These are phyloP conservation scores for Fusarium illudens DNA, from an alignment of 2,329 filamentous ascomycete species.

Conservation along the genomic window DNA sequence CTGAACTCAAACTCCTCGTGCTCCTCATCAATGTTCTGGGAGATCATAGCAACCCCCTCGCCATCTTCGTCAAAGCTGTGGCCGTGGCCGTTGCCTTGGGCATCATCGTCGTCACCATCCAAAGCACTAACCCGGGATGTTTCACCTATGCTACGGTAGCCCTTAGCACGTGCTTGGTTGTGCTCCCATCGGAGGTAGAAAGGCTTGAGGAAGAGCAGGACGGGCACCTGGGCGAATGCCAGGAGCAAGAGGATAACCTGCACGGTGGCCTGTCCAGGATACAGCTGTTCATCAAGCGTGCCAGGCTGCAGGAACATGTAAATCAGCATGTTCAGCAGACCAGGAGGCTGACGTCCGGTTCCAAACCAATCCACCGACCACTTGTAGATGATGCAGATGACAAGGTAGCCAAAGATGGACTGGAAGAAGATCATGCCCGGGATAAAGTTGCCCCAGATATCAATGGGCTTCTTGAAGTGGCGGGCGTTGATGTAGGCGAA, in stretches of 20 bases:
- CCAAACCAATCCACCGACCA: slow-evolving; percentile 88
- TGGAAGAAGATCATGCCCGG: slow-evolving; percentile 99
- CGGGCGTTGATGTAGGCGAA: slow-evolving; percentile 92
- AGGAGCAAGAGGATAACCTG: slow-evolving; percentile 83
- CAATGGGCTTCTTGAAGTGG: slow-evolving; percentile 93
- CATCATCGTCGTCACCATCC: slow-evolving; percentile 83
- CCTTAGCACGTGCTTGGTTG: slow-evolving; percentile 84
- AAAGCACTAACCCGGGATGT: slow-evolving; percentile 86
- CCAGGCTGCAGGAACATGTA: slow-evolving; percentile 98
- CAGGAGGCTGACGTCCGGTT: slow-evolving; percentile 74
- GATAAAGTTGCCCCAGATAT: slow-evolving; percentile 97
- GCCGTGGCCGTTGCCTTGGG: slow-evolving; percentile 64
- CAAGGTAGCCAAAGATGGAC: slow-evolving; percentile 95
- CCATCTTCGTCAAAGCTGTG: slow-evolving; percentile 70
- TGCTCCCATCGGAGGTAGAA: slow-evolving; percentile 95
- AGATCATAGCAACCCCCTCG: slow-evolving; percentile 87
- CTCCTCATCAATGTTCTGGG: slow-evolving; percentile 83
- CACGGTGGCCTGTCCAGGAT: slow-evolving; percentile 76
- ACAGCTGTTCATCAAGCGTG: slow-evolving; percentile 75
- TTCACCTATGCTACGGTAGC: slow-evolving; percentile 94
- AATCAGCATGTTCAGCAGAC: slow-evolving; percentile 97
- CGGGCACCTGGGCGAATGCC: slow-evolving; percentile 85
- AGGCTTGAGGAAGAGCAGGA: slow-evolving; percentile 93
- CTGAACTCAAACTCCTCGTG: slow-evolving; percentile 98
- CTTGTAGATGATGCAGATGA: slow-evolving; percentile 95